These are phyloP conservation scores for Neofusicoccum umdonicola DNA, from an alignment of 2,329 filamentous ascomycete genomes.

Conservation along the genomic window DNA sequence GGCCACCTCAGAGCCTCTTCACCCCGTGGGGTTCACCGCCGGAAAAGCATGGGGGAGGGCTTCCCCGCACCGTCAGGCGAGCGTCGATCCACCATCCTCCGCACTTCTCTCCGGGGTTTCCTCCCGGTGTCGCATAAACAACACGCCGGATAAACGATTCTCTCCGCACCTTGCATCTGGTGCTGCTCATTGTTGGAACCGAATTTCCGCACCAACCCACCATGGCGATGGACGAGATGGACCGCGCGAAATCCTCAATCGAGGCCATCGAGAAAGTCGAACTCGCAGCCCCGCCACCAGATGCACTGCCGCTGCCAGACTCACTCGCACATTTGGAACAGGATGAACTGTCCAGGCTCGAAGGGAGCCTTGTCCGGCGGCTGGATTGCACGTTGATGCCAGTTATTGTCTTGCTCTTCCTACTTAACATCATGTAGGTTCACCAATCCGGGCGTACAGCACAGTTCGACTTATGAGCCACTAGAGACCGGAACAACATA, in stretches of 20 bases:
- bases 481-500: constrained; percentile 27
- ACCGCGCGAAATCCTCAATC: not conserved
- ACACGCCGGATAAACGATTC: not conserved
- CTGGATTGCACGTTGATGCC: constrained; percentile 17
- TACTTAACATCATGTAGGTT: constrained; percentile 12
- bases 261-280: not conserved
- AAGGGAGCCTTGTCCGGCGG: constrained; percentile 21
- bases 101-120: not conserved
- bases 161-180: too few relatives aligned
- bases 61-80: not conserved
- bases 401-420: constrained; percentile 12
- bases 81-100: not conserved
- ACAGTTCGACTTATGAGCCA: not conserved
- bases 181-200: too few relatives aligned
- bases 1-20: too few relatives aligned
- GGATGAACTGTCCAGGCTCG: constrained; percentile 4
- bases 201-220: not conserved
- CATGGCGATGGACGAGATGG: not conserved
- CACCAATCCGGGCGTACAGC: not conserved
- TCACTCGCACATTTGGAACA: not conserved
- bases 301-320: not conserved
- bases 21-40: not conserved
- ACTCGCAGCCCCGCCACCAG: not conserved
- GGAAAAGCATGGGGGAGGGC: not conserved
- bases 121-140: not conserved